Conservation (phyloP, 1,284 basidiomycete genomes). For the Gomphus bonarii region DNA sequence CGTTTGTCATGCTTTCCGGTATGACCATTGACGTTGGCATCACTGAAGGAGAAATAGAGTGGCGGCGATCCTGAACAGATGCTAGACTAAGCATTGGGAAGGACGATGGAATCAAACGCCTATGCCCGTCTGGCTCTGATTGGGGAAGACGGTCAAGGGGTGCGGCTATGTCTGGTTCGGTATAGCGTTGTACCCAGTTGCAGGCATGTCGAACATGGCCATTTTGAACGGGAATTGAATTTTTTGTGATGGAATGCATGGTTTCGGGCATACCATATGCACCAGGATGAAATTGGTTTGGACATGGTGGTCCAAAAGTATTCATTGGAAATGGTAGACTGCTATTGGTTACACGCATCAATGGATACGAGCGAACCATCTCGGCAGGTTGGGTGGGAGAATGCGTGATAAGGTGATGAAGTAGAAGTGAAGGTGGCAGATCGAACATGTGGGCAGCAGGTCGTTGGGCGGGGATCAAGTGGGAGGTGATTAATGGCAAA, state of each 20-base stretch:
- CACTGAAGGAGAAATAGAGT: constrained; percentile 3
- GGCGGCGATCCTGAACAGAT: background rate
- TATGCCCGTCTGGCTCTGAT: background rate
- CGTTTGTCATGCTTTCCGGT: background rate
- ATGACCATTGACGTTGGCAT: background rate
- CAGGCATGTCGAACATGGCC: background rate
- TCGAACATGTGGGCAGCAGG: constrained; percentile 29
- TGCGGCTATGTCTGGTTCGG: background rate
- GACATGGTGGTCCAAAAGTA: background rate
- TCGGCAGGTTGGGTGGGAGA: constrained; percentile 7
- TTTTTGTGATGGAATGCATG: background rate
- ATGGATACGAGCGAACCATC: constrained; percentile 5
- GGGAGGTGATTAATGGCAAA: constrained; percentile 45
- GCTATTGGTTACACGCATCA: constrained; percentile 1
- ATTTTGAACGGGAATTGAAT: background rate
- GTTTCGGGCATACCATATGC: background rate
- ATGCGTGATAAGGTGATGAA: constrained; percentile 9
- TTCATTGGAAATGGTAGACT: background rate
- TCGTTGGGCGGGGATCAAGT: constrained; percentile 25
- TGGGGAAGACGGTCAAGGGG: background rate
- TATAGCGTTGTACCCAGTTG: background rate
- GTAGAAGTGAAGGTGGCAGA: constrained; percentile 21
- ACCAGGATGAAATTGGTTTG: background rate
- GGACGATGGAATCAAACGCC: background rate
- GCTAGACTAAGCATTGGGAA: background rate